phyloP scores from a whole-genome alignment of 768 basidiomycete species.

The Rickenella mellea region DNA sequence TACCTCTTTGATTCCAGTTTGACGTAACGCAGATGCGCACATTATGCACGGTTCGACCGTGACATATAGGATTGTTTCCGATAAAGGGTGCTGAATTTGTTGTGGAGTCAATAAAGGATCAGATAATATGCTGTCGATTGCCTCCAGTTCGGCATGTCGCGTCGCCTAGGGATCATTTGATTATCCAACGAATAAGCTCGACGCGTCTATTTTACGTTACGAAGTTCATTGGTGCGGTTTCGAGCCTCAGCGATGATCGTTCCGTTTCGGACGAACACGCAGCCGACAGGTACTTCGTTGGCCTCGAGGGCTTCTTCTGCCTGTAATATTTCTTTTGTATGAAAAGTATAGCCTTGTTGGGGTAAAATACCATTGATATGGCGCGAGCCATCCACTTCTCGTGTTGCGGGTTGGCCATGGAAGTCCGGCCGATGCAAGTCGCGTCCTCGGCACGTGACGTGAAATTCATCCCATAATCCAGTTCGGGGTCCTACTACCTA shows the following conservation, averaged over 20 bases:
- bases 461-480: too few relatives aligned
- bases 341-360: neutral
- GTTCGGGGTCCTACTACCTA: too few relatives aligned
- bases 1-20: slow-evolving; percentile 84
- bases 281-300: slow-evolving; percentile 93
- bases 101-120: slow-evolving; percentile 40
- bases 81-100: slow-evolving; percentile 51
- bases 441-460: too few relatives aligned
- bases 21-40: slow-evolving; percentile 94
- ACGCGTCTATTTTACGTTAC: slow-evolving; percentile 81
- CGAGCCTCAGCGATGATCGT: slow-evolving; percentile 74
- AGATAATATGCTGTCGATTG: slow-evolving; percentile 80
- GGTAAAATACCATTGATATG: neutral
- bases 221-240: slow-evolving; percentile 89
- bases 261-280: slow-evolving; percentile 82
- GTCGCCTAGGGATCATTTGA: slow-evolving; percentile 56
- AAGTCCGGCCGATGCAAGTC: too few relatives aligned
- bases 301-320: slow-evolving; percentile 80
- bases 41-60: slow-evolving; percentile 99
- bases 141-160: slow-evolving; percentile 94
- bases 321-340: slow-evolving; percentile 22
- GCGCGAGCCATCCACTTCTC: neutral
- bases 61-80: slow-evolving; percentile 82
- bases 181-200: neutral
- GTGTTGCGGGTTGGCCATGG: too few relatives aligned